These are phyloP conservation scores for Neurospora terricola DNA, from an alignment of 495 filamentous ascomycete species.

Conservation along the genomic window DNA sequence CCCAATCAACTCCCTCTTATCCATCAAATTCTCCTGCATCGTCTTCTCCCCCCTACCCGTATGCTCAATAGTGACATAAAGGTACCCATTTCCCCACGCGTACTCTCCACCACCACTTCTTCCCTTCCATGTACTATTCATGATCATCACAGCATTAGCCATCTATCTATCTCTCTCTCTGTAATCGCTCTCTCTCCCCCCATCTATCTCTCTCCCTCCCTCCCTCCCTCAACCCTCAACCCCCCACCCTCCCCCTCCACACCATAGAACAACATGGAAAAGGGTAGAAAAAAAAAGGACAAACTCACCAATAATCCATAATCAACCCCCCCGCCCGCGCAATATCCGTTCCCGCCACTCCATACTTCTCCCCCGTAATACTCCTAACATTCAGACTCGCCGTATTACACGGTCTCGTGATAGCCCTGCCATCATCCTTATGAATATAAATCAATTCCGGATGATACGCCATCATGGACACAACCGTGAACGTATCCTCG, in stretches of 20 bases:
- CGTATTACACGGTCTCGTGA: not conserved
- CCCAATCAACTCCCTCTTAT: not conserved
- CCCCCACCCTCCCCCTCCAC: no score
- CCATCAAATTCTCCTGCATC: not conserved
- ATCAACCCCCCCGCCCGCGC: not conserved
- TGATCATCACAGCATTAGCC: not conserved
- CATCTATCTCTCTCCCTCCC: no score
- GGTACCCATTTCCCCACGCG: not conserved
- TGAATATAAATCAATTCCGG: not conserved
- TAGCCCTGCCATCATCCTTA: not conserved
- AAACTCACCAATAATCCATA: not conserved
- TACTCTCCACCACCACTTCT: not conserved
- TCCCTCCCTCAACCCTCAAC: no score
- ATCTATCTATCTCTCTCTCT: no score
- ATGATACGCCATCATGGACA: not conserved
- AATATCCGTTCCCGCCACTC: not conserved
- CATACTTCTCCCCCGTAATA: not conserved
- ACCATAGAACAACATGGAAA: not conserved
- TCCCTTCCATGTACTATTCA: not conserved
- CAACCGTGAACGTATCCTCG: not conserved
- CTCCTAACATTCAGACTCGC: not conserved
- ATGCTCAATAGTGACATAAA: not conserved
- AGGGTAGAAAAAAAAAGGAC: not conserved
- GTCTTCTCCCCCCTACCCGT: not conserved
- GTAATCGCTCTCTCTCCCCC: no score